phyloP scores from a whole-genome alignment of 108 stramenopile species.

The Licmophora abbreviata region DNA sequence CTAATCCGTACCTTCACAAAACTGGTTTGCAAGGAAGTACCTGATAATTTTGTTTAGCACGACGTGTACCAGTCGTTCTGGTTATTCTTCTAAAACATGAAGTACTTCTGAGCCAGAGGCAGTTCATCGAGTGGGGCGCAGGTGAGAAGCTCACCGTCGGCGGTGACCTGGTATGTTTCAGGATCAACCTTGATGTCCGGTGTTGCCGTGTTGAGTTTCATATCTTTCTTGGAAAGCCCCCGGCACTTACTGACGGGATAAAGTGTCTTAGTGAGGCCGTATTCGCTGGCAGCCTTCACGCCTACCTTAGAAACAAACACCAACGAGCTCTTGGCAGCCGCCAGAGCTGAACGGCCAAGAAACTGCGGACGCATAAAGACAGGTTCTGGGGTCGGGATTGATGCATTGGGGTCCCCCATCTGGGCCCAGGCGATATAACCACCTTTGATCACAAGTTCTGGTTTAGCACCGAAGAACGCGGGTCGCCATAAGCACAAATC shows the following conservation, averaged over 20 bases:
- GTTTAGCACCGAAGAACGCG: constrained; percentile 91
- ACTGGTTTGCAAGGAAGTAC: no score
- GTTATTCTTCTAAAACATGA: constrained; percentile 93
- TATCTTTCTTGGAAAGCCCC: constrained; percentile 82
- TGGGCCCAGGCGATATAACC: constrained; percentile 90
- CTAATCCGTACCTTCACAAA: no score
- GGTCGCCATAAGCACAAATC: constrained; percentile 96
- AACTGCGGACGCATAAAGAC: constrained; percentile 97
- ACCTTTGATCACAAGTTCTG: constrained; percentile 96
- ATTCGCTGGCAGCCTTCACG: constrained; percentile 28
- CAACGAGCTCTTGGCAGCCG: constrained; percentile 67
- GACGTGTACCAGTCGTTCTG: no score
- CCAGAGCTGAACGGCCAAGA: constrained; percentile 41
- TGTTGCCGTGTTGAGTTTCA: constrained; percentile 83
- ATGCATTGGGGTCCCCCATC: constrained; percentile 98
- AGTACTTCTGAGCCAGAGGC: constrained; percentile 90
- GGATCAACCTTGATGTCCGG: constrained; percentile 91
- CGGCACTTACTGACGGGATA: constrained; percentile 74
- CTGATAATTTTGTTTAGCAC: no score
- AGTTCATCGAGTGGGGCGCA: constrained; percentile 85
- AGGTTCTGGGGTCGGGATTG: constrained; percentile 96
- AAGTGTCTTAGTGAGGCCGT: constrained; percentile 75
- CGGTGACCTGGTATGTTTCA: constrained; percentile 92
- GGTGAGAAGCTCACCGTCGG: constrained; percentile 83
- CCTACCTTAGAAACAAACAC: constrained; percentile 67